A percentile compares a stretch with the other conserved stretches of the same genome.
These are phyloP conservation scores for Quercus variabilis DNA, from an alignment of 306 rosid genomes.

Conservation along the genomic window DNA sequence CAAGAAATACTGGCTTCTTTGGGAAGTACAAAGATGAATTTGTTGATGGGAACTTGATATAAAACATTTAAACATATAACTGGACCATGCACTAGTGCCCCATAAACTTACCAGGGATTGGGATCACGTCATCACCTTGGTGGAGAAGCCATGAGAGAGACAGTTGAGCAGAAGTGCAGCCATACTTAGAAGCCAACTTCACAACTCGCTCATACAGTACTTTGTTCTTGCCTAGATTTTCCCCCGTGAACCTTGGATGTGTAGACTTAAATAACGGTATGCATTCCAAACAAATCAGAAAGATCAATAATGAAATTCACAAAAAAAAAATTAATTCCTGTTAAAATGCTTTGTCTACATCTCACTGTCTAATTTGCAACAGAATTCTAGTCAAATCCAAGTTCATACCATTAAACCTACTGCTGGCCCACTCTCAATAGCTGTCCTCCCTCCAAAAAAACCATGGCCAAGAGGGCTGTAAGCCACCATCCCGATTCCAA, in stretches of 20 bases:
- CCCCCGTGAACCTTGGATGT: conserved; percentile 68
- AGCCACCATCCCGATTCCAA: conserved; percentile 68
- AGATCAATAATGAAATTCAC: too few species aligned
- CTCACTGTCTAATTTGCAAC: too few species aligned
- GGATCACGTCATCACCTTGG: conserved; percentile 59
- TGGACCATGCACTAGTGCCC: too few species aligned
- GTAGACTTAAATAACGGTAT: conserved; percentile 21
- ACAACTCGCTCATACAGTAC: conserved; percentile 36
- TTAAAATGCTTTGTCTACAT: too few species aligned
- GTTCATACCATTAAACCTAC: conserved; percentile 51
- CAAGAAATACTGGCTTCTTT: too few species aligned
- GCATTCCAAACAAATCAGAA: not conserved
- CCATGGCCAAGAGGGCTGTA: conserved; percentile 74
- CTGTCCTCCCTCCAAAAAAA: conserved; percentile 66
- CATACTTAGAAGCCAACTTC: conserved; percentile 44
- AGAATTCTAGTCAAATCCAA: too few species aligned
- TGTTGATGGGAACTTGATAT: too few species aligned
- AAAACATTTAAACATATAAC: too few species aligned
- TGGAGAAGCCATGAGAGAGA: conserved; percentile 72
- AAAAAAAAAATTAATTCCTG: too few species aligned
- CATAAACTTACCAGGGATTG: conserved; percentile 55
- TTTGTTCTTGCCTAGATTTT: conserved; percentile 65
- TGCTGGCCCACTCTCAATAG: conserved; percentile 41
- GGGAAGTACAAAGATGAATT: too few species aligned
- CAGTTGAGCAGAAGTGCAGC: conserved; percentile 56